Base-by-base conservation (phyloP, 495 filamentous ascomycete genomes). In the Penicillium pulvis region DNA sequence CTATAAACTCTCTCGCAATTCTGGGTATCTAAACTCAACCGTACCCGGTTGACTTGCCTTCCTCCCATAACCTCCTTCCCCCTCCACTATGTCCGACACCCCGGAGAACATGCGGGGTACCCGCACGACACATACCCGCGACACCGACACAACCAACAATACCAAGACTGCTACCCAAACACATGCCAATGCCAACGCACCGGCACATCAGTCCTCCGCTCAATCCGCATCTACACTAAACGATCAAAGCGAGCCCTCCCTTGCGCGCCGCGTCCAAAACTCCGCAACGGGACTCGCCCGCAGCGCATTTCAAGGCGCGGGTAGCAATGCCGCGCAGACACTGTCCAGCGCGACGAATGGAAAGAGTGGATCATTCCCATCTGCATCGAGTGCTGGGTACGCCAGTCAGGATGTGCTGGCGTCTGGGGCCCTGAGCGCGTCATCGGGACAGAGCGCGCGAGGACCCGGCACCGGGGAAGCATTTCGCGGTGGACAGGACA, bases 281-380 rank as follows among this genome's bases (percentile, higher is more conserved):
- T 79, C 76, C 19, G 76, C 76, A 0, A 53, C 71, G 6, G 59
- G 60, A 0, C 68, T 78, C 36, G 73, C 74, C 11, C 65, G 65
- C 55, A 71, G 71, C 58, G 69, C 68, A 5, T 63, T 77, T 56
- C 63, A 67, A 31, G 50, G 55, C 17, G 9, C 66, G 9, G 39
- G 64, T 1, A 10, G 44, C 17, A 69, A 73, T 26, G 55, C 68
- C 19, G 64, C 72, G 12, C 59, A 70, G 1, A 58, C 71, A 19
- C 57, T 78, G 30, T 50, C 72, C n/a, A 58, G 46, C 28, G 54
- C 56, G 11, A 67, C 57, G 3, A 46, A 56, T 42, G 65, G 61
- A 46, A 76, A 77, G 49, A 59, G 65, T 5, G 54, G 54, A 16
- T 24, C 62, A 59, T 20, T 24, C 10, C 16, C 48, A 10, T 10